Percentiles rank a stretch among this genome's conserved stretches.
Evolutionary conservation across 2,329 filamentous ascomycete species (phyloP).

Genomic region (Biscogniauxia sp.): DNA sequence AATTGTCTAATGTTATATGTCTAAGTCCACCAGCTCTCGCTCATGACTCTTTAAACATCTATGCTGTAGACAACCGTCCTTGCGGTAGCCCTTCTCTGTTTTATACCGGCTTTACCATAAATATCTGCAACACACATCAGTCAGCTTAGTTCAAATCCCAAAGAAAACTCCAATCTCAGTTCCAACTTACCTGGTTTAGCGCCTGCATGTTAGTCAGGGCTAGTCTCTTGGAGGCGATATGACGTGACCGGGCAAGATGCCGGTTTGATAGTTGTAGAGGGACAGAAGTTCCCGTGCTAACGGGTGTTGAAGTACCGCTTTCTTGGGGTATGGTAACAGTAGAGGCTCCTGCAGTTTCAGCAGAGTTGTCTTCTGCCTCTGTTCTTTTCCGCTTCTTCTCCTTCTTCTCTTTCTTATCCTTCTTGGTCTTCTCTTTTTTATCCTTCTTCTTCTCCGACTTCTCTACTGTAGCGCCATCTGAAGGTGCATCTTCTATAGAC

Average conservation of each 20-base stretch:
- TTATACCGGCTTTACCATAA: conserved; percentile 35
- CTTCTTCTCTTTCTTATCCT: conserved; percentile 48
- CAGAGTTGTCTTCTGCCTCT: conserved; percentile 32
- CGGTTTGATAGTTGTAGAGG: conserved; percentile 55
- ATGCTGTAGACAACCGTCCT: neutral
- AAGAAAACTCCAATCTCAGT: neutral
- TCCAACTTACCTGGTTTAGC: conserved; percentile 70
- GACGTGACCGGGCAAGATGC: conserved; percentile 73
- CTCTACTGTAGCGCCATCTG: conserved; percentile 30
- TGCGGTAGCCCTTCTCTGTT: neutral
- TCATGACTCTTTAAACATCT: conserved; percentile 6
- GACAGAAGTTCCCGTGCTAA: conserved; percentile 44
- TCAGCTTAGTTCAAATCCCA: conserved; percentile 14
- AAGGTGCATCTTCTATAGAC: conserved; percentile 15
- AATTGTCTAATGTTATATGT: conserved; percentile 14
- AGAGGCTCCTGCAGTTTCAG: conserved; percentile 19
- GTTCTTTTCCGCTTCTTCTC: conserved; percentile 43
- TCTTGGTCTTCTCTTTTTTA: conserved; percentile 40
- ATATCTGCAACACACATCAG: conserved; percentile 28
- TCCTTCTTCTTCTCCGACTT: conserved; percentile 49
- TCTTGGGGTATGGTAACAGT: conserved; percentile 26
- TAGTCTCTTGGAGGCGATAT: conserved; percentile 85
- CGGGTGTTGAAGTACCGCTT: conserved; percentile 38
- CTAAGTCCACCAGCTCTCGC: conserved; percentile 1
- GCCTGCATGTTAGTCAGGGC: conserved; percentile 79